These are phyloP conservation scores for Cornus kousa DNA, from an alignment of 148 eudicot species.

Conservation along the genomic window DNA sequence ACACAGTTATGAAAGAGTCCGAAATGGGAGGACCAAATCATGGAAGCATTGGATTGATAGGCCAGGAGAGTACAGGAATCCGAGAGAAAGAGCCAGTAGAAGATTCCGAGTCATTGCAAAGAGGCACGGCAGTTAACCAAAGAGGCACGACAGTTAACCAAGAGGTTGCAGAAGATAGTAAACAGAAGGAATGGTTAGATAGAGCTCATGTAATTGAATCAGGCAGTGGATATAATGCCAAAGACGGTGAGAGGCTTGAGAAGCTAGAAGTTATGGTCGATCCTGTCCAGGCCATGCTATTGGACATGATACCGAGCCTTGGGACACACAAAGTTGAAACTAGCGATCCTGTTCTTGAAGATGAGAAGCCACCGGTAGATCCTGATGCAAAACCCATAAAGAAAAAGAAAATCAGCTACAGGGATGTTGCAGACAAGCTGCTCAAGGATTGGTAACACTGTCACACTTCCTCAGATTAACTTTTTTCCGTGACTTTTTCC, in stretches of 20 bases:
- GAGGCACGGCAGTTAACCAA: slow-evolving; percentile 18
- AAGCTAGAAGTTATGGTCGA: slow-evolving; percentile 43
- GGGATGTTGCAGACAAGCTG: slow-evolving; percentile 53
- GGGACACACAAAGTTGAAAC: slow-evolving; percentile 28
- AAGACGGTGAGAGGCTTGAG: slow-evolving; percentile 15
- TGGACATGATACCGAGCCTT: slow-evolving; percentile 60
- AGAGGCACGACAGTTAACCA: slow-evolving; percentile 17
- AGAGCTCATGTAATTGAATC: slow-evolving; percentile 15
- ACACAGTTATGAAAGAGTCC: slow-evolving; percentile 17
- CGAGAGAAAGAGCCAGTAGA: slow-evolving; percentile 16
- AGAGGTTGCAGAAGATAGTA: slow-evolving; percentile 13
- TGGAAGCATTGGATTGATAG: slow-evolving; percentile 11
- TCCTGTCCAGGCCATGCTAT: slow-evolving; percentile 71
- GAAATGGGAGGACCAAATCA: slow-evolving; percentile 8
- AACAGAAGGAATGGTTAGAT: slow-evolving; percentile 6
- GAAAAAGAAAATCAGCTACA: slow-evolving; percentile 80
- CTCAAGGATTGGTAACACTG: slow-evolving; percentile 46
- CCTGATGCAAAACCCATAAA: slow-evolving; percentile 40
- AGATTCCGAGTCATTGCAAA: slow-evolving; percentile 24
- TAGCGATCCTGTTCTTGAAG: slow-evolving; percentile 14
- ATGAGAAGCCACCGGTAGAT: slow-evolving; percentile 17
- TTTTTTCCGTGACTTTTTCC: no score
- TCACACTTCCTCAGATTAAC: background rate
- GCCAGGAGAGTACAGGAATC: slow-evolving; percentile 16
- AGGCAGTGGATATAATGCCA: slow-evolving; percentile 19